phyloP scores from a whole-genome alignment of 164 flowering plant species.

The Magnolia sinica region DNA sequence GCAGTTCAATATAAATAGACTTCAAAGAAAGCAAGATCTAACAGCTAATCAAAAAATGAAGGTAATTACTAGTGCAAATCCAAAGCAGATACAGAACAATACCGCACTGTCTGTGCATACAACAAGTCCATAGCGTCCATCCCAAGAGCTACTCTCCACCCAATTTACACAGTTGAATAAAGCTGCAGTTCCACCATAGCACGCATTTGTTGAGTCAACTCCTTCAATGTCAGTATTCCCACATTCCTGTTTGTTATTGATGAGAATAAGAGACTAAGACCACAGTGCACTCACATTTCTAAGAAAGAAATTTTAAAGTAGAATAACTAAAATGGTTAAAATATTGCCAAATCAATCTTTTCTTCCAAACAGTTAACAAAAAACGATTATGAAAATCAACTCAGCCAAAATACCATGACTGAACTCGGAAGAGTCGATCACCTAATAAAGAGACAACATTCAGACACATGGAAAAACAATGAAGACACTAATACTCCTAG shows the following conservation, averaged over 20 bases:
- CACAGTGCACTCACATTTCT: neutral
- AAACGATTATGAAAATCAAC: too few species aligned
- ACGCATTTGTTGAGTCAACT: slow-evolving; percentile 97
- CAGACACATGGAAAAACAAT: neutral
- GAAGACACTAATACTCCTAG: too few species aligned
- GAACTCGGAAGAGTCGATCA: neutral
- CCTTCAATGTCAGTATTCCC: slow-evolving; percentile 99
- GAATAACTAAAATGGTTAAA: too few species aligned
- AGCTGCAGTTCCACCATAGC: slow-evolving; percentile 99
- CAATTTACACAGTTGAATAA: slow-evolving; percentile 95
- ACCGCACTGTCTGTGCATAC: slow-evolving; percentile 99
- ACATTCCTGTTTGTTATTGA: slow-evolving; percentile 46
- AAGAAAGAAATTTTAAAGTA: too few species aligned
- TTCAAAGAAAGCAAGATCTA: too few species aligned
- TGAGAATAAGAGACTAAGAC: slow-evolving; percentile 2
- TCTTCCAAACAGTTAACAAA: too few species aligned
- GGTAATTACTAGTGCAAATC: too few species aligned
- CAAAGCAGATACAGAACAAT: slow-evolving; percentile 16
- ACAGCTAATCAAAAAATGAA: too few species aligned
- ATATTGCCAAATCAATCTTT: too few species aligned
- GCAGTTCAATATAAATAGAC: too few species aligned
- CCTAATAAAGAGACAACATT: neutral
- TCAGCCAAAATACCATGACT: too few species aligned
- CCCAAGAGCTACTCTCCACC: slow-evolving; percentile 99
- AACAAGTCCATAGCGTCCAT: slow-evolving; percentile 98